Evolutionary conservation across 2,329 filamentous ascomycete species (phyloP), one percentile per base, ranked within the genome.

Genomic region (Lomentospora prolificans): DNA sequence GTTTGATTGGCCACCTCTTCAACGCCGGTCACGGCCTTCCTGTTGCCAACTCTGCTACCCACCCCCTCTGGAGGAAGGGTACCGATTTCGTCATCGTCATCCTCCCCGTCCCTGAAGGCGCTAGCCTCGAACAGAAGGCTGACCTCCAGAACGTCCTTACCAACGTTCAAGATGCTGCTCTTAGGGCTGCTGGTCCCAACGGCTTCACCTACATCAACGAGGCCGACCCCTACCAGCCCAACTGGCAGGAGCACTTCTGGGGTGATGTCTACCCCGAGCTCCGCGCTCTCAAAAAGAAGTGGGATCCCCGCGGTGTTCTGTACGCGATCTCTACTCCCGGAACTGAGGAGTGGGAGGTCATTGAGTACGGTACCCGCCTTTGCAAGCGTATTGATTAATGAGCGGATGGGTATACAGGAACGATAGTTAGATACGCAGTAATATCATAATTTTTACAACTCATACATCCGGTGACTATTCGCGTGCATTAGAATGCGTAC

Each of bases 201-300:
- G 70, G 70, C 1, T 69, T 71, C 22, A 68, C 71, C 5, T 77
- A 78, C 60, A 61, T 76, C 57, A 77, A 75, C 58, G 75, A 55
- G 65, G 70, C 65, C 4, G 66, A 72, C 48, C 62, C 65, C 2
- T 66, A 65, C 27, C 65, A 69, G 57, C 63, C 64, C 0, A 61
- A 73, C 55, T 75, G 66, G 63, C 64, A 72, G 57, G 57, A 67
- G 10, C 60, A 61, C 17, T 75, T 74, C 62, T 75, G 69, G 64
- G 73, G 72, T 9, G 61, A 57, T 7, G 68, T 70, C 54, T 74
- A 74, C 52, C 61, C 63, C 0, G 59, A 53, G 3, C 60, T 75
- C 48, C 56, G 66, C 22, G 53, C 55, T 4, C 64, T 78, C 25
- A 75, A 77, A 64, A 61, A 69, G 50, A 72, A 68, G 59, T 77